A percentile compares a stretch with the other conserved stretches of the same genome.
Evolutionary conservation across 2,329 filamentous ascomycete species (phyloP).

Genomic region (Botryosphaeria dothidea): DNA sequence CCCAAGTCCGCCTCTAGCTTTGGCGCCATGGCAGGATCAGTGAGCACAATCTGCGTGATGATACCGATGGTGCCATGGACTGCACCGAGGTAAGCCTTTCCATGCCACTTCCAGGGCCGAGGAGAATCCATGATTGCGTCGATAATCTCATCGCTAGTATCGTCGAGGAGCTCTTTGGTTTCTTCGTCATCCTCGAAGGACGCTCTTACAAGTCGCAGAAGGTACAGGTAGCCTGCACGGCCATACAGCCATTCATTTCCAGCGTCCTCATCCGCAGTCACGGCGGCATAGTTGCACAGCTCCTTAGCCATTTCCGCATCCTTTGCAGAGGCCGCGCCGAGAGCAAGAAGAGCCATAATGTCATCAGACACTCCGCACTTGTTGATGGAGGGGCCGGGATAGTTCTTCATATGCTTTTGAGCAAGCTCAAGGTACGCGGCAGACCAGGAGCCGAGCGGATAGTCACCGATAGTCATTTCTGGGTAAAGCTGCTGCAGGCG

Average conservation of each 20-base stretch:
- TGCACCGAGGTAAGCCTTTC: slow-evolving; percentile 64
- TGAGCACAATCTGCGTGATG: slow-evolving; percentile 67
- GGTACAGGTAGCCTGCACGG: slow-evolving; percentile 67
- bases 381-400: slow-evolving; percentile 45
- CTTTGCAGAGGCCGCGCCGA: slow-evolving; percentile 52
- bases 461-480: slow-evolving; percentile 48
- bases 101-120: slow-evolving; percentile 65
- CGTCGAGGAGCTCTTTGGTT: slow-evolving; percentile 53
- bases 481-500: slow-evolving; percentile 52
- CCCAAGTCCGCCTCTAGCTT: slow-evolving; percentile 56
- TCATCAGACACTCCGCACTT: slow-evolving; percentile 54
- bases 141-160: slow-evolving; percentile 58
- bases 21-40: slow-evolving; percentile 56
- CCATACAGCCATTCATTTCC: slow-evolving; percentile 68
- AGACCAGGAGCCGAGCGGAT: slow-evolving; percentile 50
- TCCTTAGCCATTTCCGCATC: slow-evolving; percentile 51
- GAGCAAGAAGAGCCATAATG: slow-evolving; percentile 51
- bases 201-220: slow-evolving; percentile 63
- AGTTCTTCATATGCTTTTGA: slow-evolving; percentile 51
- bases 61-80: slow-evolving; percentile 70
- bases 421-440: slow-evolving; percentile 53
- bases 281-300: slow-evolving; percentile 49
- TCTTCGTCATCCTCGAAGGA: slow-evolving; percentile 54
- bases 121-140: slow-evolving; percentile 59
- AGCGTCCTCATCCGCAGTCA: slow-evolving; percentile 49